Evolutionary conservation across 129 eudicot genomes (phyloP).

Genomic region (Lactuca sativa): DNA sequence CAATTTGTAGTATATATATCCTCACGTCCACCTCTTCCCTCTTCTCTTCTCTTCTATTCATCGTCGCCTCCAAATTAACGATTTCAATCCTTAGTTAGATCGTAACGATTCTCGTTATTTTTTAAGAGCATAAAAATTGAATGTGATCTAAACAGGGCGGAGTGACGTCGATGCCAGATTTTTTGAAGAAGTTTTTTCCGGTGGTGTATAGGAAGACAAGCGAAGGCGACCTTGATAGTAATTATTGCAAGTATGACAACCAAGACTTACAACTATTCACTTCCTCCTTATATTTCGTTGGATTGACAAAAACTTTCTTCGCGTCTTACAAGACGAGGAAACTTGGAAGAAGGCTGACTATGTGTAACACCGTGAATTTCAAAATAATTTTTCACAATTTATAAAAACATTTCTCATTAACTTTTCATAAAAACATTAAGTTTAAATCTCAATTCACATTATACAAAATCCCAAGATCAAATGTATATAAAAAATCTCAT

Average conservation of each 20-base stretch:
- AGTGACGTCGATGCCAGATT: slow-evolving; percentile 74
- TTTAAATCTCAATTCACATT: no score
- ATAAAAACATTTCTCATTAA: no score
- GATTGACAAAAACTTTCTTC: slow-evolving; percentile 67
- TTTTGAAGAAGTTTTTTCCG: slow-evolving; percentile 81
- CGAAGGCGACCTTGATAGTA: slow-evolving; percentile 26
- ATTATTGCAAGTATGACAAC: slow-evolving; percentile 89
- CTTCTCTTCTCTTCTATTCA: no score
- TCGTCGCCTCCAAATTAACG: no score
- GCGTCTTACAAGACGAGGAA: slow-evolving; percentile 79
- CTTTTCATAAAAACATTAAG: no score
- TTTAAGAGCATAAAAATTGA: not conserved
- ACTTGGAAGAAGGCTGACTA: slow-evolving; percentile 65
- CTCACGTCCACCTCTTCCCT: no score
- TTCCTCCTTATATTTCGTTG: slow-evolving; percentile 84
- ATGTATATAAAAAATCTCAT: no score
- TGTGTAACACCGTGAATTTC: no score
- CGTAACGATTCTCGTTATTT: not conserved
- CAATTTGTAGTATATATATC: no score
- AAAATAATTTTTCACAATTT: no score
- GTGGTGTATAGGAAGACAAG: slow-evolving; percentile 41
- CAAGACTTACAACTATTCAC: slow-evolving; percentile 83
- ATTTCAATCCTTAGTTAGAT: no score
- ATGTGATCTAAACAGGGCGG: slow-evolving; percentile 58
- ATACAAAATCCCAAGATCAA: no score